Evolutionary conservation across 163 green algal genomes (phyloP).

Genomic region (Chloromonas sp.): DNA sequence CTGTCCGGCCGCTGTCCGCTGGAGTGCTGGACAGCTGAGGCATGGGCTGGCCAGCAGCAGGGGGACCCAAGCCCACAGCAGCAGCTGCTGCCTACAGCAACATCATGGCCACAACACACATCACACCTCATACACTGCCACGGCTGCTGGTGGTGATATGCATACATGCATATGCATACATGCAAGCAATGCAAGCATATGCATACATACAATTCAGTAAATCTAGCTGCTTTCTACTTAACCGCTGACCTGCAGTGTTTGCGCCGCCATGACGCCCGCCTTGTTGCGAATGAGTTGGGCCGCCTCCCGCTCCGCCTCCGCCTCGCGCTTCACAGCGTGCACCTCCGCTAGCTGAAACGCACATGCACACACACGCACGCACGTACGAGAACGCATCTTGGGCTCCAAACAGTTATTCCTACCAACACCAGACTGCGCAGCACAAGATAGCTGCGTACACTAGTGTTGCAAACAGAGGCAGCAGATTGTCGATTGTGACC

Average conservation of each 20-base stretch:
- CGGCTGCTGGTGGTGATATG: too few species aligned
- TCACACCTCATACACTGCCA: too few species aligned
- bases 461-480: too few species aligned
- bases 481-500: too few species aligned
- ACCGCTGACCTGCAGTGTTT: neutral
- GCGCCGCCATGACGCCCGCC: neutral
- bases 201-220: too few species aligned
- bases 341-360: neutral
- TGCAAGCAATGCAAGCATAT: neutral
- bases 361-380: too few species aligned
- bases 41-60: neutral
- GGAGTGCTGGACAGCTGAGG: neutral
- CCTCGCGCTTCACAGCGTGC: slow-evolving; percentile 8
- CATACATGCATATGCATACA: neutral
- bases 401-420: too few species aligned
- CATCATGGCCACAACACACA: neutral
- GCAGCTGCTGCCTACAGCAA: neutral
- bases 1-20: neutral
- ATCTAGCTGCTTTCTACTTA: too few species aligned
- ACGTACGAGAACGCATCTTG: too few species aligned
- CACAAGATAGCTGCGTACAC: too few species aligned
- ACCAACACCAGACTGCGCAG: too few species aligned
- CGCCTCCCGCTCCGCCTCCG: slow-evolving; percentile 28
- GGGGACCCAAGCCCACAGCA: neutral
- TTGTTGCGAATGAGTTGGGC: slow-evolving; percentile 11